Percentiles rank a stretch among this genome's conserved stretches.
Evolutionary conservation across 108 stramenopile genomes (phyloP).

Genomic region (Skeletonema grethae): DNA sequence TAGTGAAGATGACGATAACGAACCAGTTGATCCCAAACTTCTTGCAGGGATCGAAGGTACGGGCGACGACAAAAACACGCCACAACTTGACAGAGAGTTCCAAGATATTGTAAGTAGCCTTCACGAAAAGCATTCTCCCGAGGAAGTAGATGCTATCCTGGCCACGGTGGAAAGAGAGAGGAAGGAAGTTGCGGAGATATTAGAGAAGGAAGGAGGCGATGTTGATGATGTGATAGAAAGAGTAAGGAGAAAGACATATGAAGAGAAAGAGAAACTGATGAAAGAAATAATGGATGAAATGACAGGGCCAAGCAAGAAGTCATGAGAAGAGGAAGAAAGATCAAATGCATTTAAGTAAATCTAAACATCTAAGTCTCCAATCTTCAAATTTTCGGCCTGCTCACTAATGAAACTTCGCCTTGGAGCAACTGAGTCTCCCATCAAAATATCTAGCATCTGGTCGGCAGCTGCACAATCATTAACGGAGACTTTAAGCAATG

Average conservation of each 20-base stretch:
- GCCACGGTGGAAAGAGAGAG: conserved; percentile 70
- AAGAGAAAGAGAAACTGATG: conserved; percentile 64
- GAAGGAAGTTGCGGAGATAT: conserved; percentile 72
- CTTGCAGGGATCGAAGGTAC: conserved; percentile 18
- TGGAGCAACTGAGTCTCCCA: conserved; percentile 91
- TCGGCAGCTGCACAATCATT: conserved; percentile 90
- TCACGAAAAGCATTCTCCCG: conserved; percentile 57
- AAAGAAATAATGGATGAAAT: conserved; percentile 43
- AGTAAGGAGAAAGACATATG: conserved; percentile 64
- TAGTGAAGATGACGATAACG: conserved; percentile 41
- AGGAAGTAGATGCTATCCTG: conserved; percentile 80
- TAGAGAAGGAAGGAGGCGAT: conserved; percentile 80
- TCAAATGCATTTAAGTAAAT: not conserved
- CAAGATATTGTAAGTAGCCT: conserved; percentile 61
- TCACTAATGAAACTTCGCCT: conserved; percentile 84
- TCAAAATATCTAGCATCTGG: conserved; percentile 80
- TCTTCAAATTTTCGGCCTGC: conserved; percentile 71
- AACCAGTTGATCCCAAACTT: conserved; percentile 25
- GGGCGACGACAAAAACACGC: conserved; percentile 55
- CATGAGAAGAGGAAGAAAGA: not conserved
- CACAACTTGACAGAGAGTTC: conserved; percentile 40
- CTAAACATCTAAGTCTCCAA: conserved; percentile 89
- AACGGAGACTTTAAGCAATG: conserved; percentile 83
- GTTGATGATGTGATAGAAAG: conserved; percentile 65
- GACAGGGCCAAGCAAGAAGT: conserved; percentile 9